Conservation (phyloP, 306 rosid genomes). For the Lathyrus sativus region DNA sequence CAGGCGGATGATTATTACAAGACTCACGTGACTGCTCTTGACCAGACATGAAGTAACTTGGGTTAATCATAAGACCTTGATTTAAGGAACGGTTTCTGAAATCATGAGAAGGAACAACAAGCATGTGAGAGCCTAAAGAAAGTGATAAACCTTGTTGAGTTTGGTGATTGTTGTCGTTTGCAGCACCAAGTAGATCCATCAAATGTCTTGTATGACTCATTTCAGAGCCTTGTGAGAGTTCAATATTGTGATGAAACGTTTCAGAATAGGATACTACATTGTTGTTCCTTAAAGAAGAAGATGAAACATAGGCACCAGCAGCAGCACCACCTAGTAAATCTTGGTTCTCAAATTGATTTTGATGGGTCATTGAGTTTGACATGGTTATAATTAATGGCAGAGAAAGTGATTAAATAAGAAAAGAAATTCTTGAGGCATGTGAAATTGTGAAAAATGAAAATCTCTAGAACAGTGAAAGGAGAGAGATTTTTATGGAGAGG, state of each 20-base stretch:
- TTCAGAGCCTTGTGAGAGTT: conserved; percentile 50
- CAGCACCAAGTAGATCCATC: conserved; percentile 77
- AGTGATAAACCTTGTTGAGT: conserved; percentile 69
- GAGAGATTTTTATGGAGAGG: conserved; percentile 19
- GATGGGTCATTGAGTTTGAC: conserved; percentile 60
- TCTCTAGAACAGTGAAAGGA: conserved; percentile 28
- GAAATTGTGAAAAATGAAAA: background rate
- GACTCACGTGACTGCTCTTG: conserved; percentile 43
- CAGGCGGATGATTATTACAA: background rate
- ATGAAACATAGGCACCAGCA: conserved; percentile 36
- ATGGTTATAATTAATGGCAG: conserved; percentile 4
- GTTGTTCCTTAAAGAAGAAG: conserved; percentile 43
- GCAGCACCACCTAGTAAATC: conserved; percentile 61
- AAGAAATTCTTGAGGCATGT: background rate
- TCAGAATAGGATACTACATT: conserved; percentile 14
- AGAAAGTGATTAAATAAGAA: background rate
- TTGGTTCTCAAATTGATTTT: conserved; percentile 60
- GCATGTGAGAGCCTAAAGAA: conserved; percentile 75
- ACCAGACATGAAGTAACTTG: conserved; percentile 44
- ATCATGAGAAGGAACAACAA: conserved; percentile 42
- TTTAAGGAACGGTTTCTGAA: conserved; percentile 50
- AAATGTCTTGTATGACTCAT: conserved; percentile 72
- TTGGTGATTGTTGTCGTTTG: conserved; percentile 52
- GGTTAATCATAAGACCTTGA: conserved; percentile 47
- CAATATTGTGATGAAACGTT: background rate